These are phyloP conservation scores for Puccinia polysora DNA, from an alignment of 1,284 basidiomycete genomes.

Conservation along the genomic window DNA sequence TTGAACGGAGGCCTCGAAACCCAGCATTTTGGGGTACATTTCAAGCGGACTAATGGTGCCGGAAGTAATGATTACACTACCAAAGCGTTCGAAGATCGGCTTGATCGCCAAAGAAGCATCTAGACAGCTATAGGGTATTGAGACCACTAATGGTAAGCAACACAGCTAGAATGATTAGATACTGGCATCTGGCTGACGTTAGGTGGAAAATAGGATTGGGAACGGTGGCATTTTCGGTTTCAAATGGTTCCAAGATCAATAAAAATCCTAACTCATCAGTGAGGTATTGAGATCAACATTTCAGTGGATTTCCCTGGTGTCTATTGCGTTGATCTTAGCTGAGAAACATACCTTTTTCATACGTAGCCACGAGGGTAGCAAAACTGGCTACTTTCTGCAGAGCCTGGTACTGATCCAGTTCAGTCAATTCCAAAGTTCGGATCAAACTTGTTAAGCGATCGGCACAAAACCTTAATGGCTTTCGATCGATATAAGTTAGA, in stretches of 20 bases:
- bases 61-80: conserved; percentile 96
- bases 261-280: conserved; percentile 68
- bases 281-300: not conserved
- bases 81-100: conserved; percentile 96
- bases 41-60: conserved; percentile 97
- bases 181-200: conserved; percentile 66
- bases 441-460: conserved; percentile 92
- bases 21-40: conserved; percentile 99
- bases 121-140: conserved; percentile 66
- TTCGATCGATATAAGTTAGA: conserved; percentile 94
- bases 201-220: conserved; percentile 99
- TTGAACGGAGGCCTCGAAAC: conserved; percentile 94
- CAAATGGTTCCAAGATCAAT: conserved; percentile 95
- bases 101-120: conserved; percentile 97
- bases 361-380: conserved; percentile 94
- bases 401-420: conserved; percentile 83
- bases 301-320: too few species aligned
- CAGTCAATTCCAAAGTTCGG: conserved; percentile 80
- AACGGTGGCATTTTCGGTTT: conserved; percentile 96
- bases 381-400: conserved; percentile 94
- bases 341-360: conserved; percentile 75
- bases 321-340: too few species aligned
- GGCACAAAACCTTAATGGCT: conserved; percentile 94
- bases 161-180: too few species aligned
- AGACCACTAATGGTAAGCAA: too few species aligned